Conservation (phyloP, 176 grass and related monocot genomes). For the Oryza australiensis region DNA sequence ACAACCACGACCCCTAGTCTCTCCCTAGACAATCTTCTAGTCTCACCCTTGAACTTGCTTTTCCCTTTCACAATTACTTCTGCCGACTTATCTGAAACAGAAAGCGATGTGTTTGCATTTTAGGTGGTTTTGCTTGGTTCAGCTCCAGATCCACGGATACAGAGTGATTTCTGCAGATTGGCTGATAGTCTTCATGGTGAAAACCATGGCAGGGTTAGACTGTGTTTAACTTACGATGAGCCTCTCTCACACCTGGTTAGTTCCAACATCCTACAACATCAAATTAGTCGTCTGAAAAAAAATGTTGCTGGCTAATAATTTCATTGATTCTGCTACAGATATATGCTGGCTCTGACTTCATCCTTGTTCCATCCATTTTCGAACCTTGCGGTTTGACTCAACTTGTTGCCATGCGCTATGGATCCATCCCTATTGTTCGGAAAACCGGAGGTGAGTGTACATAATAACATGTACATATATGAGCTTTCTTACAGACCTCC, state of each 20-base stretch:
- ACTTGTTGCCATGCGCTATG: conserved; percentile 88
- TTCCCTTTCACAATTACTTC: not conserved
- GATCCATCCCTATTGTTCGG: conserved; percentile 78
- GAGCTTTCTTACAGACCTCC: no score
- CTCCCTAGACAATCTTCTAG: not conserved
- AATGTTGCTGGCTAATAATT: conserved; percentile 1
- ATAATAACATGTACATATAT: not conserved
- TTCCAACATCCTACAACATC: not conserved
- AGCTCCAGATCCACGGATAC: conserved; percentile 77
- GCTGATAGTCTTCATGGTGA: conserved; percentile 62
- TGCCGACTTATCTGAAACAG: not conserved
- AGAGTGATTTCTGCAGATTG: conserved; percentile 74
- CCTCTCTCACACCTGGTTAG: conserved; percentile 88
- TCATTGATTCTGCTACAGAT: conserved; percentile 46
- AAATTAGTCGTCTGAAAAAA: not conserved
- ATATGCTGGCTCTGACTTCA: conserved; percentile 88
- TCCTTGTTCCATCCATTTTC: conserved; percentile 88
- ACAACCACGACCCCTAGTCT: no score
- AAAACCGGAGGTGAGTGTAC: conserved; percentile 78
- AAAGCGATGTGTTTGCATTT: conserved; percentile 9
- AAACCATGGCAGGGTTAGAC: conserved; percentile 52
- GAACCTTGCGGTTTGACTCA: conserved; percentile 93
- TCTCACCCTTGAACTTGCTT: not conserved
- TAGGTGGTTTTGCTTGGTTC: conserved; percentile 96
- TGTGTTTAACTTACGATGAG: conserved; percentile 81